Evolutionary conservation across 352 stramenopile species (phyloP), one percentile per base, ranked within the genome.

Genomic region (Globisporangium nodosum): DNA sequence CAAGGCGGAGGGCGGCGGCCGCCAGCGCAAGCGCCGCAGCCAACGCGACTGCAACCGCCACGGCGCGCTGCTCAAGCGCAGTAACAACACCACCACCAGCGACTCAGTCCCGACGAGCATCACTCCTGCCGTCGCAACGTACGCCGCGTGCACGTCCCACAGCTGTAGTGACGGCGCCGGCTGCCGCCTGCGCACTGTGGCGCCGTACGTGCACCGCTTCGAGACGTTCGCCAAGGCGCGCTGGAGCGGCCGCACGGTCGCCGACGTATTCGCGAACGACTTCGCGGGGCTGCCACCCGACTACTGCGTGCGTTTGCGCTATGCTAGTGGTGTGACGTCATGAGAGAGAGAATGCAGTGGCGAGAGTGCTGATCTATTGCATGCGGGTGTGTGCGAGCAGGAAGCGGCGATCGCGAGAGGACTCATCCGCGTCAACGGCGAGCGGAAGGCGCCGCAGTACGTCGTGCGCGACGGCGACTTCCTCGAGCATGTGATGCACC

Each of bases 171-270:
- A 35, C 15, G 21, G 30, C 31, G 43, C 52, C 27, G 60, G 52
- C 20, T 71, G 54, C 48, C 30, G 55, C 20, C 74, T 77, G n/a
- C 78, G 78, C 31, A 64, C 58, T 43, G 72, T 95, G 52, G 71
- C 66, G n/a, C 88, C 95, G 1, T 98, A 98, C 65, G 68, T 92
- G 24, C 97, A 96, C 66, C 81, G 84, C 46, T 98, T 97, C 80
- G 60, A 78, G 48, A 93, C 89, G 20, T 92, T 89, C 65, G 86
- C 80, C 53, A 98, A 98, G 70, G 68, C 77, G 51, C 83, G 94
- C 39, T 98, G 94, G 95, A 67, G 90, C 31, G 87, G 79, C 20
- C 73, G 80, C 18, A 76, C 72, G 45, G 60, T 98, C 42, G 49
- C 88, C 7, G 87, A 98, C 56, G 69, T 98, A 4, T 98, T 93